Evolutionary conservation across 1,284 basidiomycete genomes (phyloP).

Genomic region (Leccinum proximum): DNA sequence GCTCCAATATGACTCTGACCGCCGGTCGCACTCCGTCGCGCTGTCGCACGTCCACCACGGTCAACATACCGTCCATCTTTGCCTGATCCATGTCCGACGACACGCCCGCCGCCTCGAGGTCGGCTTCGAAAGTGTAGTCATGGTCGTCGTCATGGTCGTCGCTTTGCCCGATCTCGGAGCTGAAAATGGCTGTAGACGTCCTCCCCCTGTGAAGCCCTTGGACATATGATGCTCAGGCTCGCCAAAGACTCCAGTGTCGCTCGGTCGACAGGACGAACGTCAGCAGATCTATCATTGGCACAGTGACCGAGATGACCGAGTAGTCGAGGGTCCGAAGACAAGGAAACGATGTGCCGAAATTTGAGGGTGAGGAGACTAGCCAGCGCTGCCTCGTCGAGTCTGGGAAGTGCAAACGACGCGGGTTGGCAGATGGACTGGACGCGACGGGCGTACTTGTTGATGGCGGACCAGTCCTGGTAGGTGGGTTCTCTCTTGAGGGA

Average conservation of each 20-base stretch:
- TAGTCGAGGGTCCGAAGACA: conserved; percentile 26
- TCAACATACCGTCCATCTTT: conserved; percentile 52
- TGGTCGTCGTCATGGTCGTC: conserved; percentile 18
- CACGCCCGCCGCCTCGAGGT: conserved; percentile 62
- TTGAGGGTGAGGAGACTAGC: conserved; percentile 19
- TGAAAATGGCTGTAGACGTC: conserved; percentile 23
- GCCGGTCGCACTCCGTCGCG: conserved; percentile 40
- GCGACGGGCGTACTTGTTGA: conserved; percentile 28
- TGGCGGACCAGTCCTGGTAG: conserved; percentile 20
- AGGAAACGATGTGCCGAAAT: conserved; percentile 27
- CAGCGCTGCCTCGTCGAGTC: conserved; percentile 23
- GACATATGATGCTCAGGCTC: conserved; percentile 23
- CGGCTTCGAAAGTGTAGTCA: conserved; percentile 46
- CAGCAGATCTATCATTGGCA: conserved; percentile 21
- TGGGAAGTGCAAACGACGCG: conserved; percentile 21
- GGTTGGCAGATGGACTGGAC: conserved; percentile 24
- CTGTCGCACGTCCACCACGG: conserved; percentile 17
- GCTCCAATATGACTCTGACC: conserved; percentile 50
- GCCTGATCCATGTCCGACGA: conserved; percentile 62
- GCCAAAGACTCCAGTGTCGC: conserved; percentile 19
- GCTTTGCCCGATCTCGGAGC: conserved; percentile 31
- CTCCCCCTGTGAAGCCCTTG: conserved; percentile 18
- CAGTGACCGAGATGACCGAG: conserved; percentile 23
- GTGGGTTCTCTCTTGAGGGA: conserved; percentile 20
- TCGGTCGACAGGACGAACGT: conserved; percentile 21